phyloP scores from a whole-genome alignment of 306 rosid species.

The Casuarina cunninghamiana region DNA sequence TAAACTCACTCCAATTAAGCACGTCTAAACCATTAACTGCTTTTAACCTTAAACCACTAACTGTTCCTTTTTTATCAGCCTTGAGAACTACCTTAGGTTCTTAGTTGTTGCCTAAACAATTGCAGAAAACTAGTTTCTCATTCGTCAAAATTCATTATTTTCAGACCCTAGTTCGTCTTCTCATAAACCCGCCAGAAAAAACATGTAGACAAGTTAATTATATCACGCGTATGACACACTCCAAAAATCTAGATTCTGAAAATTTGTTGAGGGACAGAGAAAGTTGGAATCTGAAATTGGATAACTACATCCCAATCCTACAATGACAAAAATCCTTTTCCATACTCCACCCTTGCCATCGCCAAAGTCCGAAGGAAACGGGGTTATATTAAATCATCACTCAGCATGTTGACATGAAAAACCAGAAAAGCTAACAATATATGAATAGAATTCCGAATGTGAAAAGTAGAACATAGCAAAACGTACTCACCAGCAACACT shows the following conservation, averaged over 20 bases:
- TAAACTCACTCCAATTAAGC: no score
- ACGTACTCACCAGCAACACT: constrained; percentile 87
- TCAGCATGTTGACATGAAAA: background rate
- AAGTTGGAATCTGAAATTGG: background rate
- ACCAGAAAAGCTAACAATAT: background rate
- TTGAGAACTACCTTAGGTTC: background rate
- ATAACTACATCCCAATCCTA: background rate
- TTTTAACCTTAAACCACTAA: no score
- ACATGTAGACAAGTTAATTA: background rate
- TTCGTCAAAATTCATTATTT: background rate
- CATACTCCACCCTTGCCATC: background rate
- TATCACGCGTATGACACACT: background rate
- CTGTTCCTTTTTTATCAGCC: no score
- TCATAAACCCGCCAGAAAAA: background rate
- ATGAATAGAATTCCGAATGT: background rate
- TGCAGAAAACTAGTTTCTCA: no score
- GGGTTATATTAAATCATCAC: background rate
- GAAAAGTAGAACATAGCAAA: constrained; percentile 6
- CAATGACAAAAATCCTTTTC: background rate
- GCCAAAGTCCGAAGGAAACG: background rate
- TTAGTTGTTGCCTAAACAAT: no score
- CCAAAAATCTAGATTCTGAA: background rate
- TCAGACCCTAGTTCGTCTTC: background rate
- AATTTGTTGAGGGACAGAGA: background rate
- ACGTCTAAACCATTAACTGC: no score